These are phyloP conservation scores for Leishmania amazonensis DNA, from an alignment of 208 protist species.

Conservation along the genomic window DNA sequence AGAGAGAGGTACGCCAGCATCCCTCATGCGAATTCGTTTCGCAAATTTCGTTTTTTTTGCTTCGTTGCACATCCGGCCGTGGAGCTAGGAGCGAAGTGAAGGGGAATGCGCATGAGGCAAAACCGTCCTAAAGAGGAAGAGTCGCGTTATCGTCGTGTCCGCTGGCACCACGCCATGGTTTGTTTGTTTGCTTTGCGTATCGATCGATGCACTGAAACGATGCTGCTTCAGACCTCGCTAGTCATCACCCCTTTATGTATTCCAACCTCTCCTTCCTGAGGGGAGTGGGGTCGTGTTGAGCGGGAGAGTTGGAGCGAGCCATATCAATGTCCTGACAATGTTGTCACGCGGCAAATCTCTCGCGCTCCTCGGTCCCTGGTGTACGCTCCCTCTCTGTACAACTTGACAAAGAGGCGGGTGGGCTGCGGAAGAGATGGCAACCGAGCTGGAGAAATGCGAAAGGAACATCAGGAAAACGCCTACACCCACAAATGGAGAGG, in stretches of 20 bases:
- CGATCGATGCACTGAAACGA: background rate
- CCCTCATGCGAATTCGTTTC: background rate
- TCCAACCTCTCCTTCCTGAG: background rate
- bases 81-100: background rate
- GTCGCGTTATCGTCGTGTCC: background rate
- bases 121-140: background rate
- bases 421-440: background rate
- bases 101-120: background rate
- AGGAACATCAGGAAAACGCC: background rate
- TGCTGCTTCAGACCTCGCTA: too few species aligned
- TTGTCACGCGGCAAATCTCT: background rate
- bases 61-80: background rate
- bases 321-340: background rate
- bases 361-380: background rate
- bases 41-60: background rate
- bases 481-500: background rate
- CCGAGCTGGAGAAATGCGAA: background rate
- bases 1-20: background rate
- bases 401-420: background rate
- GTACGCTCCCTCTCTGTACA: background rate
- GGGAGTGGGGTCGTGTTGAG: background rate
- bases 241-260: background rate
- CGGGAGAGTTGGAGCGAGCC: background rate
- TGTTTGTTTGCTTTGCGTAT: background rate
- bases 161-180: background rate